Evolutionary conservation across 148 eudicot species (phyloP).

Genomic region (Amaranthus cruentus): DNA sequence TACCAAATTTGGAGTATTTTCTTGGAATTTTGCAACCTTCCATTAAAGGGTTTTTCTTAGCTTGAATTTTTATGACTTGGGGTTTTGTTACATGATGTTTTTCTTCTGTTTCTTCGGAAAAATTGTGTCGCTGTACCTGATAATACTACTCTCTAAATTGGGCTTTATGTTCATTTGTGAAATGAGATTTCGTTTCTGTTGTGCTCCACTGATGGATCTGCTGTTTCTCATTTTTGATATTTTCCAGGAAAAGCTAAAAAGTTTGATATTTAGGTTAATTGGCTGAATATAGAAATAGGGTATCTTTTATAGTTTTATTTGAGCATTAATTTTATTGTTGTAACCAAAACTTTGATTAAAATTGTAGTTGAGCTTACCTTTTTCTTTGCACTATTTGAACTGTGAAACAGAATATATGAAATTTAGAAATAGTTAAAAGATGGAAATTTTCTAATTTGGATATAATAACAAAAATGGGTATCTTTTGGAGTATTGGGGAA

Average conservation of each 20-base stretch:
- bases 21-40: slow-evolving; percentile 5
- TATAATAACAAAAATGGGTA: background rate
- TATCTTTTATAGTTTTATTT: background rate
- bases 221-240: slow-evolving; percentile 1
- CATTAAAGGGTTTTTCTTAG: slow-evolving; percentile 2
- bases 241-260: background rate
- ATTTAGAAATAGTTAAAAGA: background rate
- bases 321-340: background rate
- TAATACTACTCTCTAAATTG: background rate
- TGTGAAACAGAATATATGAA: background rate
- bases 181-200: background rate
- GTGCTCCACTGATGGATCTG: slow-evolving; percentile 17
- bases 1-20: slow-evolving; percentile 13
- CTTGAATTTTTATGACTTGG: slow-evolving; percentile 6
- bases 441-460: background rate
- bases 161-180: slow-evolving; percentile 12
- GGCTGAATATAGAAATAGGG: background rate
- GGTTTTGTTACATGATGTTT: slow-evolving; percentile 16
- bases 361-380: background rate
- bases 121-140: background rate
- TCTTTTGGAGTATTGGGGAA: background rate
- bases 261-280: background rate
- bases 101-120: background rate
- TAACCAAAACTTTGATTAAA: background rate
- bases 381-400: background rate